A percentile compares a stretch with the other conserved stretches of the same genome.
Conservation (phyloP, 169 alveolate genomes). For the Babesia bovis region DNA sequence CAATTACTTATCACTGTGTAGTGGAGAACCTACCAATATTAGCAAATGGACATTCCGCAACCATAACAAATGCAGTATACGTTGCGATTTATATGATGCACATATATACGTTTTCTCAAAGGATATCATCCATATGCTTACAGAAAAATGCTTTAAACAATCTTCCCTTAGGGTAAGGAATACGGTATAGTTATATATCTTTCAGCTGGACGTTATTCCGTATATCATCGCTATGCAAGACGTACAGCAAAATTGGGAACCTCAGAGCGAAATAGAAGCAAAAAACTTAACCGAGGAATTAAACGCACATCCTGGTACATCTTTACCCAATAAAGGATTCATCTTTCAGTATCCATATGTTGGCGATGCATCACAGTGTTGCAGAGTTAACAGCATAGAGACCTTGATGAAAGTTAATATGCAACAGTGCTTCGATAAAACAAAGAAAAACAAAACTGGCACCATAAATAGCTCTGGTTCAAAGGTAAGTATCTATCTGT, state of each 20-base stretch:
- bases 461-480: neutral
- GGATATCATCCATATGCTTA: slow-evolving; percentile 8
- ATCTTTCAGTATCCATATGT: slow-evolving; percentile 36
- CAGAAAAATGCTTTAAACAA: neutral
- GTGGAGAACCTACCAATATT: slow-evolving; percentile 42
- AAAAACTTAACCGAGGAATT: neutral
- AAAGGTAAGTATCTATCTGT: slow-evolving; percentile 27
- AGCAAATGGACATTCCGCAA: slow-evolving; percentile 37
- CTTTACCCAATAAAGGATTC: slow-evolving; percentile 1
- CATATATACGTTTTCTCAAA: slow-evolving; percentile 64
- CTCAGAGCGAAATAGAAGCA: neutral
- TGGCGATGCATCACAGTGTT: slow-evolving; percentile 34
- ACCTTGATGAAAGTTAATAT: slow-evolving; percentile 43
- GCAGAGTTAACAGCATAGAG: slow-evolving; percentile 62
- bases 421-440: slow-evolving; percentile 12
- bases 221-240: slow-evolving; percentile 49
- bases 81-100: slow-evolving; percentile 49
- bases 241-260: neutral
- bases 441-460: neutral
- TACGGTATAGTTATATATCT: neutral
- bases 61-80: slow-evolving; percentile 40
- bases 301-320: neutral
- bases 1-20: slow-evolving; percentile 15
- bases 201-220: slow-evolving; percentile 60
- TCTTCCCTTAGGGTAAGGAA: slow-evolving; percentile 53